Evolutionary conservation across 768 basidiomycete species (phyloP), one percentile per base, ranked within the genome.

Genomic region (Amanita exitialis): DNA sequence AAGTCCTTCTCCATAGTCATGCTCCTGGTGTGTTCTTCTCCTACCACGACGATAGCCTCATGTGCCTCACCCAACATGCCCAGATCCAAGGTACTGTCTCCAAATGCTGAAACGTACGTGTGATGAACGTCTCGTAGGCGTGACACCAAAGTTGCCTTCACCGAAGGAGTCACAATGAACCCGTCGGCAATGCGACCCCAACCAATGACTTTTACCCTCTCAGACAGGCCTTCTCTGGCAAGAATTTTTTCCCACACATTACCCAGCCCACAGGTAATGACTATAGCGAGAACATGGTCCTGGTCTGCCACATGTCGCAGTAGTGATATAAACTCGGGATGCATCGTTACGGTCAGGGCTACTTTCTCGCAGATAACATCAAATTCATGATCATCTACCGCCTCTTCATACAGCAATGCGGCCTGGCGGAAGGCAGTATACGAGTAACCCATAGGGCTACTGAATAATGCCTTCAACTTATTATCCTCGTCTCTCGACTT

Each of bases 1-100:
- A 61, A 46, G 1, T 47, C 57, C 9, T 32, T 35, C 16, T 61
- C 60, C 60, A 61, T 61, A 27, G 53, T 53, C 23, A 15, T 53
- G 44, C 60, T 61, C 52, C 60, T 55, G 6, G 13, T 53, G 18
- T 41, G 39, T 47, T 59, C 54, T 47, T 60, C 57, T 15, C 60
- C 60, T 30, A 61, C 60, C 4, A 60, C 59, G 21, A 61, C 55
- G 27, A 61, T 5, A 15, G 60, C 59, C 39, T 49, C 44, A 49
- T 56, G 52, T 21, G 59, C 61, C 50, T 56, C 58, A 44, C 55
- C 55, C 49, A 62, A 36, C 61, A 62, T 62, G 6, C 56, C 56
- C 36, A 62, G 21, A 51, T 62, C 61, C 34, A 62, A 45, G 9
- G 41, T 41, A 41, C 61, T 62, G 48, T 62, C 61, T 21, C 61